phyloP scores from a whole-genome alignment of 345 rosid species.

The Raphanus sativus region DNA sequence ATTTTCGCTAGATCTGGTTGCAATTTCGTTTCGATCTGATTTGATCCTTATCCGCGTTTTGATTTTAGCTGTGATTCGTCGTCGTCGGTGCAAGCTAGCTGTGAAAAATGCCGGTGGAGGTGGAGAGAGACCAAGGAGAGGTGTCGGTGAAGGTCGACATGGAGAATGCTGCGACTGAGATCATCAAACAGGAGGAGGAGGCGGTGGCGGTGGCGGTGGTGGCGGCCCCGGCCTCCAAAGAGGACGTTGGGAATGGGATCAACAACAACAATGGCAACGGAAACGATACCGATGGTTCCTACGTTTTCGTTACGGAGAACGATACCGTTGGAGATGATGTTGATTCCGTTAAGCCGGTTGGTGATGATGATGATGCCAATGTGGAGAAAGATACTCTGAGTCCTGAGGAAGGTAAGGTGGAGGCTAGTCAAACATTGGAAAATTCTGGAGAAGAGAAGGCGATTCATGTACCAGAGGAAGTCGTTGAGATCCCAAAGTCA shows the following conservation, averaged over 20 bases:
- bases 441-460: slow-evolving; percentile 1
- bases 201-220: slow-evolving; percentile 8
- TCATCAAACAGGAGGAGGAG: slow-evolving; percentile 25
- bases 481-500: slow-evolving; percentile 19
- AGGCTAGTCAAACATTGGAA: slow-evolving; percentile 27
- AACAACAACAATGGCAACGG: slow-evolving; percentile 35
- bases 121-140: slow-evolving; percentile 43
- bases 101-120: slow-evolving; percentile 56
- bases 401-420: slow-evolving; percentile 27
- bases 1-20: slow-evolving; percentile 29
- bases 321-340: slow-evolving; percentile 41
- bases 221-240: slow-evolving; percentile 13
- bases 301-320: slow-evolving; percentile 45
- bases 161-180: slow-evolving; percentile 33
- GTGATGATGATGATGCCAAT: slow-evolving; percentile 1
- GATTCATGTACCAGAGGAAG: slow-evolving; percentile 19
- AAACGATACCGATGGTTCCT: slow-evolving; percentile 40
- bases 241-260: slow-evolving; percentile 46
- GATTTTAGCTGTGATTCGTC: slow-evolving; percentile 21
- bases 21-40: slow-evolving; percentile 35
- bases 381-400: slow-evolving; percentile 20
- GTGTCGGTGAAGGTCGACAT: slow-evolving; percentile 41
- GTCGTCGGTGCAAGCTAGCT: slow-evolving; percentile 36
- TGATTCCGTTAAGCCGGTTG: slow-evolving; percentile 24
- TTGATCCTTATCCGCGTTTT: neutral